phyloP scores from a whole-genome alignment of 306 rosid species.

The Abrus pulchellus region DNA sequence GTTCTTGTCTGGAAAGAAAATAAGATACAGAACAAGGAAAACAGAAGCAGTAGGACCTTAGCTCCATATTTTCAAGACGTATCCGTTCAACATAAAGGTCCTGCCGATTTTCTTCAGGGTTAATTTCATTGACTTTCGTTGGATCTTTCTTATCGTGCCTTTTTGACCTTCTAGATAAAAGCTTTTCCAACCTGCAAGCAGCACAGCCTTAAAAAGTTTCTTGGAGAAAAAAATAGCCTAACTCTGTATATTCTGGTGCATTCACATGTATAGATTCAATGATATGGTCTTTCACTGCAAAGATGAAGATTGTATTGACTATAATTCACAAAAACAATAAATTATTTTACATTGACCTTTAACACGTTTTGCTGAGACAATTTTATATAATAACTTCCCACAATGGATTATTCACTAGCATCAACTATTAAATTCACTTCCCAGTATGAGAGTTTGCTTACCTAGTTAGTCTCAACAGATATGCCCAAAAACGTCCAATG shows the following conservation, averaged over 20 bases:
- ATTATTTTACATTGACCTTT: slow-evolving; percentile 38
- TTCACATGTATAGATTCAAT: slow-evolving; percentile 33
- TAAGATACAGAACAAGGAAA: slow-evolving; percentile 5
- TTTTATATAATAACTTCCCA: slow-evolving; percentile 34
- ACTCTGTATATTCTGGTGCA: background rate
- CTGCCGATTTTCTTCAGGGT: slow-evolving; percentile 54
- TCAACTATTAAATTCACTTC: slow-evolving; percentile 26
- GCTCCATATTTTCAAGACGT: slow-evolving; percentile 86
- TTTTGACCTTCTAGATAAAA: slow-evolving; percentile 64
- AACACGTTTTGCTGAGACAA: slow-evolving; percentile 26
- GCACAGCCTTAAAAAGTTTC: slow-evolving; percentile 39
- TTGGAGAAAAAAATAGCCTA: background rate
- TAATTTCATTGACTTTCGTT: slow-evolving; percentile 60
- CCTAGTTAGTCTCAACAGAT: slow-evolving; percentile 71
- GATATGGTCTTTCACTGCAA: slow-evolving; percentile 21
- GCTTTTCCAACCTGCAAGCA: slow-evolving; percentile 74
- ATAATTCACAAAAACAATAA: slow-evolving; percentile 36
- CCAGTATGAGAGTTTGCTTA: slow-evolving; percentile 46
- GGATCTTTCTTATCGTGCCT: slow-evolving; percentile 56
- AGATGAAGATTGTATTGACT: slow-evolving; percentile 33
- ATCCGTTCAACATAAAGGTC: slow-evolving; percentile 79
- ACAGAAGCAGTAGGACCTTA: slow-evolving; percentile 61
- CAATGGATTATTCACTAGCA: slow-evolving; percentile 18
- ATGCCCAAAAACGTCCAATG: slow-evolving; percentile 82
- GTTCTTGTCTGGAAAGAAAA: slow-evolving; percentile 21